phyloP scores from a whole-genome alignment of 768 basidiomycete species.

The Russula dissimulans region DNA sequence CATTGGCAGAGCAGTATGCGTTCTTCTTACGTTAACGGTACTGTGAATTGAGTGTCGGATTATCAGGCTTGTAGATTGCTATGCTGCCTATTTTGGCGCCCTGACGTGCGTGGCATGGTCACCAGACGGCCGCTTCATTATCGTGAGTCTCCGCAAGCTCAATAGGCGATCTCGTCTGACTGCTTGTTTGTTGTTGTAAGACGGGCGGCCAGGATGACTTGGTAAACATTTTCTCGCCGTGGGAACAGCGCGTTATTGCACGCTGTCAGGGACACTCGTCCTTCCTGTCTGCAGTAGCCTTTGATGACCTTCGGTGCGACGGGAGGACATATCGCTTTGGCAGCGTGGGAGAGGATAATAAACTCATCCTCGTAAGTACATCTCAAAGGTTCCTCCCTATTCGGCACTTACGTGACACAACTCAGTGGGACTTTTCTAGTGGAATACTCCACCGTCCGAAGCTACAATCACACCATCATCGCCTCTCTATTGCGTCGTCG shows the following conservation, averaged over 20 bases:
- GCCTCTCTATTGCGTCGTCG: conserved; percentile 70
- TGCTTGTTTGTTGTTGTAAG: conserved; percentile 29
- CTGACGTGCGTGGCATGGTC: conserved; percentile 91
- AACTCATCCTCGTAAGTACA: conserved; percentile 67
- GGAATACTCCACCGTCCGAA: conserved; percentile 87
- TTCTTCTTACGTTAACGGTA: background rate
- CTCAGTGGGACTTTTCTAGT: conserved; percentile 90
- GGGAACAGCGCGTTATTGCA: conserved; percentile 90
- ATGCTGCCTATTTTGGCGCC: conserved; percentile 90
- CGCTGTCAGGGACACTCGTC: conserved; percentile 96
- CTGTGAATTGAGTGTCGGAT: background rate
- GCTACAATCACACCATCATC: conserved; percentile 56
- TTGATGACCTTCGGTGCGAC: conserved; percentile 84
- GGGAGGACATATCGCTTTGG: conserved; percentile 90
- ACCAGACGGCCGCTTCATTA: conserved; percentile 87
- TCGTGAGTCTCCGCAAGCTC: conserved; percentile 38
- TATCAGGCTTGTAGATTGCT: conserved; percentile 81
- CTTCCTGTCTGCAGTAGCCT: conserved; percentile 82
- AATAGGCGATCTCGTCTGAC: background rate
- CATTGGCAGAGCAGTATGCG: conserved; percentile 72
- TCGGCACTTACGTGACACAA: background rate
- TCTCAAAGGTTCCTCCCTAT: background rate
- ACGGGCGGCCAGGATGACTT: conserved; percentile 97
- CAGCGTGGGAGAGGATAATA: conserved; percentile 95
- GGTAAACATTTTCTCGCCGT: conserved; percentile 87